Evolutionary conservation across 139 green algal genomes (phyloP), one percentile per base, ranked within the genome.

Genomic region (Pseudopediastrum boryanum): DNA sequence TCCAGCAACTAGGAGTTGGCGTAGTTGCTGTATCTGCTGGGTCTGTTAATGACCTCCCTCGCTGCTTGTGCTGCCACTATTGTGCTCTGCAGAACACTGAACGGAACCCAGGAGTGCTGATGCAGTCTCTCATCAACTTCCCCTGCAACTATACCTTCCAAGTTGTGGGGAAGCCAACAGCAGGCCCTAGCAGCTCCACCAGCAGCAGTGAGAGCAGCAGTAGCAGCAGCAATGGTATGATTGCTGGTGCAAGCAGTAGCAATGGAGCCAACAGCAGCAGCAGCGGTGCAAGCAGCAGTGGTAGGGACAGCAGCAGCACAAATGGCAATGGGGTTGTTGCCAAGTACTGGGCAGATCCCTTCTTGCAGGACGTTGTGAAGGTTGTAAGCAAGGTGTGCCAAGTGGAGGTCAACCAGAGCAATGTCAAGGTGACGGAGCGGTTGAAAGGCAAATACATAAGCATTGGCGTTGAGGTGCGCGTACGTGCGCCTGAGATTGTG

Each of bases 101-200:
- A 71, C 81, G 85, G 2, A 64, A 46, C 0, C 12, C 59, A 0
- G 87, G 89, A 13, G 44, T 89, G 36, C 68, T 94, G 1, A 65
- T 93, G 50, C 79, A 80, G 25, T 79, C 82, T 7, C 70, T 94
- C 0, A 83, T 84, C 25, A 65, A 84, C 35, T 94, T 89, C 38
- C 90, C 90, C 0, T 43, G 65, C 1, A 10, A 58, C 13, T 92
- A 93, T 77, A 81, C 62, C 0, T 94, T 93, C 78, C 78, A 91
- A 23, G 62, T 71, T 36, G 75, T 61, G 6, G 61, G 31, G 23
- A 43, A 44, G 48, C 25, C 31, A 36, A 66, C n/a, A 35, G 36
- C 33, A 13, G 59, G 29, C n/a, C n/a, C n/a, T n/a, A n/a, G n/a
- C n/a, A n/a, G n/a, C n/a, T n/a, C n/a, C n/a, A n/a, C n/a, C n/a